Percentiles rank a stretch among this genome's conserved stretches.
Conservation (phyloP, 1,139 yeast genomes). For the Geotrichum aggregatum region DNA sequence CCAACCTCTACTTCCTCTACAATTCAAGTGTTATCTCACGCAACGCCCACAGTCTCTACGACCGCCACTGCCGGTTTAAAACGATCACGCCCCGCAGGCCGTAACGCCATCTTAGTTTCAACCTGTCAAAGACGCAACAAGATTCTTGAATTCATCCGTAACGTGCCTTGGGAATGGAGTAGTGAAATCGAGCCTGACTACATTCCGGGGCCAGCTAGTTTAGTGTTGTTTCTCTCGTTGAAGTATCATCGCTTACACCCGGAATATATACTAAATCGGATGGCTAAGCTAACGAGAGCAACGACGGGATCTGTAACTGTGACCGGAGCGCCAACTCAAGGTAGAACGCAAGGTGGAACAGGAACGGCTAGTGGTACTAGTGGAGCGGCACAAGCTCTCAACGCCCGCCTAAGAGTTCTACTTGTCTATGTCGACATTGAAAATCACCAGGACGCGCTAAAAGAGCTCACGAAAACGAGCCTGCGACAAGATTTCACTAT, state of each 20-base stretch:
- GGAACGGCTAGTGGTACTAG: too few relatives aligned
- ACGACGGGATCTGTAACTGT: background rate
- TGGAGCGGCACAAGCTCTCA: conserved; percentile 18
- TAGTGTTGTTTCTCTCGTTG: conserved; percentile 65
- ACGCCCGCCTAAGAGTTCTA: conserved; percentile 53
- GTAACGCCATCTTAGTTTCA: conserved; percentile 44
- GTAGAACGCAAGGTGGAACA: conserved; percentile 2
- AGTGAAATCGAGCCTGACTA: conserved; percentile 47
- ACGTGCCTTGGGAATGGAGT: conserved; percentile 49
- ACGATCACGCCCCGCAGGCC: conserved; percentile 23
- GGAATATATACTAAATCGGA: conserved; percentile 72
- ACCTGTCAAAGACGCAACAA: conserved; percentile 61
- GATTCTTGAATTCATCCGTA: conserved; percentile 46
- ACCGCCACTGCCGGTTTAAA: conserved; percentile 9
- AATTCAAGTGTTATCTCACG: background rate
- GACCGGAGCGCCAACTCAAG: background rate
- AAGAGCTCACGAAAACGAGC: conserved; percentile 67
- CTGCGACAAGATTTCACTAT: conserved; percentile 62
- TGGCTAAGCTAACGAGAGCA: conserved; percentile 52
- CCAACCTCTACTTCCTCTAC: conserved; percentile 2
- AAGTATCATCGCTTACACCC: conserved; percentile 85
- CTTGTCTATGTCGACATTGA: conserved; percentile 76
- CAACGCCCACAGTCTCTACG: background rate
- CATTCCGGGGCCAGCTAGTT: conserved; percentile 64
- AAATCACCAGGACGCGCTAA: conserved; percentile 62